These are phyloP conservation scores for Pythium utonaiense DNA, from an alignment of 352 stramenopile species.

Conservation along the genomic window DNA sequence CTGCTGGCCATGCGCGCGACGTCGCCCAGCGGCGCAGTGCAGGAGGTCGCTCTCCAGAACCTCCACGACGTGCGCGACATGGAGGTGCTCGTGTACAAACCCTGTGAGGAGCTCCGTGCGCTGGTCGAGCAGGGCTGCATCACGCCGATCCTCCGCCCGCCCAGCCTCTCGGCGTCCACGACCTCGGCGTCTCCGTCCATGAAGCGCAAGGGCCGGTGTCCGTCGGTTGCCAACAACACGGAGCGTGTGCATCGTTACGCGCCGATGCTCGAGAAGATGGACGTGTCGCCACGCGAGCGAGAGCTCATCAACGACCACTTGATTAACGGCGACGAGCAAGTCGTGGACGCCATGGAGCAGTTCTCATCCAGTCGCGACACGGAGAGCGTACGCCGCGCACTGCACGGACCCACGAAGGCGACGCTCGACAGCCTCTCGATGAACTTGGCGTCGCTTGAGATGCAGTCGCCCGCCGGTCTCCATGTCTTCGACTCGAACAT, in stretches of 20 bases:
- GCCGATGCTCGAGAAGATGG: conserved; percentile 60
- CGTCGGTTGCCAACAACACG: conserved; percentile 65
- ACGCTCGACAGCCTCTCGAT: conserved; percentile 19
- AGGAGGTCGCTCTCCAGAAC: conserved; percentile 42
- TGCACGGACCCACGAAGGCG: conserved; percentile 34
- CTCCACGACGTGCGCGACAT: conserved; percentile 47
- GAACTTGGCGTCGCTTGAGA: conserved; percentile 38
- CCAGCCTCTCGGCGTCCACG: conserved; percentile 4
- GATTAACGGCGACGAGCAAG: conserved; percentile 65
- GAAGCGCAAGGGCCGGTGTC: conserved; percentile 68
- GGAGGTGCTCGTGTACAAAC: conserved; percentile 67
- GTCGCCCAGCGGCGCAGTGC: conserved; percentile 1
- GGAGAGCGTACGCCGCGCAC: conserved; percentile 40
- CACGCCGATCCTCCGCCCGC: conserved; percentile 42
- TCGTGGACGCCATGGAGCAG: conserved; percentile 78
- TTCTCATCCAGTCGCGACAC: conserved; percentile 58
- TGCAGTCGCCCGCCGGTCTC: conserved; percentile 32
- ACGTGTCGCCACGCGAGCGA: conserved; percentile 57
- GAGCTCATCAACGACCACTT: conserved; percentile 69
- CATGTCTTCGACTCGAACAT: conserved; percentile 9
- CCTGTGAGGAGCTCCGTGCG: conserved; percentile 67
- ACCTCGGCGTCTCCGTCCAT: conserved; percentile 48
- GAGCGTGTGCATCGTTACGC: conserved; percentile 69
- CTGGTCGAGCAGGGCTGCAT: conserved; percentile 71
- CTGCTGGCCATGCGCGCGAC: conserved; percentile 43